Evolutionary conservation across 306 rosid species (phyloP), one percentile per base, ranked within the genome.

Genomic region (Vigna unguiculata): DNA sequence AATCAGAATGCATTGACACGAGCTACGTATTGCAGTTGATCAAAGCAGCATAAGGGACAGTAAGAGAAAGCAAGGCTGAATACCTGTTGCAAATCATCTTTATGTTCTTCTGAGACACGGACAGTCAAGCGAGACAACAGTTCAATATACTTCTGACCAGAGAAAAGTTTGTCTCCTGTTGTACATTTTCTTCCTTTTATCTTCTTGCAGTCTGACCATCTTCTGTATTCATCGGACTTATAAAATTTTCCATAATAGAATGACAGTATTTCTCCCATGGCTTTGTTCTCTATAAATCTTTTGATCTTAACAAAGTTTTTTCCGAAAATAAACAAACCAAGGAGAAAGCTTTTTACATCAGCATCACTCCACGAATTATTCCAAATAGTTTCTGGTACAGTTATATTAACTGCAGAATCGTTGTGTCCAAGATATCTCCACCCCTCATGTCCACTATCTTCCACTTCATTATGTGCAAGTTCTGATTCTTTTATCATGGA

Each of bases 191-290:
- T 88, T 59, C 85, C 93, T 76, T 87, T 87, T 47, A 57, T 24
- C 67, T 90, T 90, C 82, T 74, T 82, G 75, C 86, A 83, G 15
- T 60, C 83, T 20, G 96, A 86, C 97, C 96, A 90, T 83, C 91
- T 90, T 64, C 76, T 46, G 76, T 87, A 80, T 58, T 74, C 88
- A 70, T 76, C 86, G 53, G 92, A 86, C 67, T 86, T 82, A 75
- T 92, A 88, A 87, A 92, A 92, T 69, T 68, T 84, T 61, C 96
- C 96, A 76, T 92, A 90, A 83, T 92, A 92, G 80, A 90, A 88
- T 25, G 93, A 86, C 36, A 86, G 81, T 75, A 92, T 84, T 40
- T 86, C 88, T 36, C 96, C 91, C 86, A 82, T 83, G 65, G 25
- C 78, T 85, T 84, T 90, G 83, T 66, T 83, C 64, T 84, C 90